These are phyloP conservation scores for Lagenidium sp. DNA, from an alignment of 352 stramenopile genomes.

Conservation along the genomic window DNA sequence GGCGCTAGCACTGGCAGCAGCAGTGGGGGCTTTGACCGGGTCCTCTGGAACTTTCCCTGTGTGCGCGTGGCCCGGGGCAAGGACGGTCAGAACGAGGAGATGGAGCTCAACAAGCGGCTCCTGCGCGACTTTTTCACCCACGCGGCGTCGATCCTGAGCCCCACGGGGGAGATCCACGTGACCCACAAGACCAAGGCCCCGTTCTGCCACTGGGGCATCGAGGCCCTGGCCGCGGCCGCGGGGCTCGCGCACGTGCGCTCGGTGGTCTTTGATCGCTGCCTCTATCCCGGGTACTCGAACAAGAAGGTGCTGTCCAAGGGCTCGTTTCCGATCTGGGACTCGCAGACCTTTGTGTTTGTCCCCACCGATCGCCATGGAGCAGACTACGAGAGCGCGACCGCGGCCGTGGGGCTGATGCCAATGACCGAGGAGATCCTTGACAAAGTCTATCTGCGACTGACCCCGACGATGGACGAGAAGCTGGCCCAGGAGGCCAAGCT, in stretches of 20 bases:
- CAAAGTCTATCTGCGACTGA: slow-evolving; percentile 58
- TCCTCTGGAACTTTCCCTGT: slow-evolving; percentile 97
- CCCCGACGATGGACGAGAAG: slow-evolving; percentile 43
- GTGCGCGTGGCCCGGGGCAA: slow-evolving; percentile 82
- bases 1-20: too few species aligned
- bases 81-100: slow-evolving; percentile 95
- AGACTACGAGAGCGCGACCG: too few species aligned
- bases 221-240: slow-evolving; percentile 40
- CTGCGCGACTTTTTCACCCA: slow-evolving; percentile 86
- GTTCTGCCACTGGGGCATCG: slow-evolving; percentile 84
- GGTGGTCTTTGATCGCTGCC: slow-evolving; percentile 90
- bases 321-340: slow-evolving; percentile 95
- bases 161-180: slow-evolving; percentile 88
- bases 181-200: slow-evolving; percentile 95
- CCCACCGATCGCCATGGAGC: too few species aligned
- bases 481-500: slow-evolving; percentile 20
- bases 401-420: slow-evolving; percentile 15
- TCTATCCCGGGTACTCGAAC: slow-evolving; percentile 92
- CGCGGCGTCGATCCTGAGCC: slow-evolving; percentile 31
- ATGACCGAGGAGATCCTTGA: slow-evolving; percentile 57
- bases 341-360: slow-evolving; percentile 91
- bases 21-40: slow-evolving; percentile 84
- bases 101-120: slow-evolving; percentile 93
- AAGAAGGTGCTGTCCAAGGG: slow-evolving; percentile 94
- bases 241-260: slow-evolving; percentile 50